Evolutionary conservation across 2,329 filamentous ascomycete species (phyloP).

Genomic region (Trichoderma brevicompactum): DNA sequence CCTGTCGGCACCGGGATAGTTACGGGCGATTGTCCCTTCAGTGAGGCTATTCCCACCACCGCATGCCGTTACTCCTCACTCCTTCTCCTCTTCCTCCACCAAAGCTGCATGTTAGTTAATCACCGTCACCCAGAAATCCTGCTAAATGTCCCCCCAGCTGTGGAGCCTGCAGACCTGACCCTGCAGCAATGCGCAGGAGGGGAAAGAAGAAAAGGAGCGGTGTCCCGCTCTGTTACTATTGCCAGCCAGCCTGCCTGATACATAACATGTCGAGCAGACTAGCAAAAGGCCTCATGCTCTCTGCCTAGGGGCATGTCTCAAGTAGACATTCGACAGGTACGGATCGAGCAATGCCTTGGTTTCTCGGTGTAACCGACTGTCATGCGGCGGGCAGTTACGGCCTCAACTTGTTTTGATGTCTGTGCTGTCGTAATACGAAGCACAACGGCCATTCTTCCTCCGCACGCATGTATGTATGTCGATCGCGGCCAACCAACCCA

Average conservation of each 20-base stretch:
- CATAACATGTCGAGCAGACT: not conserved
- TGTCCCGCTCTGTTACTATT: not conserved
- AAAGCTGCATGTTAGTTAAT: conserved; percentile 21
- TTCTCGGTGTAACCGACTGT: conserved; percentile 4
- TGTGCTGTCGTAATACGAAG: conserved; percentile 3
- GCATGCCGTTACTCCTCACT: conserved; percentile 1
- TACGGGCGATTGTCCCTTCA: not conserved
- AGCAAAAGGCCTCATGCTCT: conserved; percentile 17
- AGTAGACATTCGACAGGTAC: not conserved
- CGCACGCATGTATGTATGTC: not conserved
- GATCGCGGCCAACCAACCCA: not conserved
- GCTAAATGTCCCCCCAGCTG: not conserved
- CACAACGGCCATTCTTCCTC: not conserved
- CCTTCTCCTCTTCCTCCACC: not conserved
- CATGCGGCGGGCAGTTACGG: not conserved
- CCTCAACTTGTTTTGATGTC: not conserved
- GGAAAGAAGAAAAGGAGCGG: conserved; percentile 17
- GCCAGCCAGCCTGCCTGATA: not conserved
- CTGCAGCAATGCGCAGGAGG: conserved; percentile 4
- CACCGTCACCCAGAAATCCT: not conserved
- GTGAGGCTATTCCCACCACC: conserved; percentile 21
- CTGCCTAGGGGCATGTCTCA: not conserved
- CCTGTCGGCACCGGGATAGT: not conserved
- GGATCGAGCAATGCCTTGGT: not conserved
- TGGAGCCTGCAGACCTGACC: conserved; percentile 13